Percentiles rank a stretch among this genome's conserved stretches.
Conservation (phyloP, 352 stramenopile species). For the Phytopythium montanum region DNA sequence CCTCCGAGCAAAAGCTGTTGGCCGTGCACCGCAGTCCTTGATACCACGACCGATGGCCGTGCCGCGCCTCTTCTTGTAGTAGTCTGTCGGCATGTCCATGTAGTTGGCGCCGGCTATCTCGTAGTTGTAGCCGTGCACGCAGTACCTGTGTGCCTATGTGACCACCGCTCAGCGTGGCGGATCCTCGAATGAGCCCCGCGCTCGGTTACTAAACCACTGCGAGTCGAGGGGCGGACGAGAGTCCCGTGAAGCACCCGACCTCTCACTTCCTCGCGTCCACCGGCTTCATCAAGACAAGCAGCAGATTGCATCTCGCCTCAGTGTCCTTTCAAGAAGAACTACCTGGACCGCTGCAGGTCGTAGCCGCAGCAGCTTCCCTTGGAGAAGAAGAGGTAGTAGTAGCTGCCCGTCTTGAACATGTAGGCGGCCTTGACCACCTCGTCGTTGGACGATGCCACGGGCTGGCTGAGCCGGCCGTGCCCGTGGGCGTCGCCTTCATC, state of each 20-base stretch:
- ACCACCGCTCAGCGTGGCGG: too few relatives aligned
- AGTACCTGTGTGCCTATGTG: too few relatives aligned
- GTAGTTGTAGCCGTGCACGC: slow-evolving; percentile 34
- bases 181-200: too few relatives aligned
- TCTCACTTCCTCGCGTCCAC: too few relatives aligned
- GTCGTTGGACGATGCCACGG: slow-evolving; percentile 20
- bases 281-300: too few relatives aligned
- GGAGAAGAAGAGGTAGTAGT: slow-evolving; percentile 45
- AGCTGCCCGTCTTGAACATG: slow-evolving; percentile 32
- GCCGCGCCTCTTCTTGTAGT: slow-evolving; percentile 35
- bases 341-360: slow-evolving; percentile 12
- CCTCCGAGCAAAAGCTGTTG: slow-evolving; percentile 33
- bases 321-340: slow-evolving; percentile 47
- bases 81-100: slow-evolving; percentile 29
- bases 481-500: slow-evolving; percentile 9
- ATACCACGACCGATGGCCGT: slow-evolving; percentile 51
- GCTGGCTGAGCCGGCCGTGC: slow-evolving; percentile 10
- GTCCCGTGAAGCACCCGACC: too few relatives aligned
- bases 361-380: slow-evolving; percentile 33
- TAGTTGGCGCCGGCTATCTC: slow-evolving; percentile 40
- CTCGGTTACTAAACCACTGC: too few relatives aligned
- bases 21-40: slow-evolving; percentile 46
- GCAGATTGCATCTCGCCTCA: too few relatives aligned
- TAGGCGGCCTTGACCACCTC: slow-evolving; percentile 34
- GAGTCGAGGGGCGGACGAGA: too few relatives aligned